Conservation (phyloP, 192 early-diverging fungal genomes). For the Coemansia sp. region DNA sequence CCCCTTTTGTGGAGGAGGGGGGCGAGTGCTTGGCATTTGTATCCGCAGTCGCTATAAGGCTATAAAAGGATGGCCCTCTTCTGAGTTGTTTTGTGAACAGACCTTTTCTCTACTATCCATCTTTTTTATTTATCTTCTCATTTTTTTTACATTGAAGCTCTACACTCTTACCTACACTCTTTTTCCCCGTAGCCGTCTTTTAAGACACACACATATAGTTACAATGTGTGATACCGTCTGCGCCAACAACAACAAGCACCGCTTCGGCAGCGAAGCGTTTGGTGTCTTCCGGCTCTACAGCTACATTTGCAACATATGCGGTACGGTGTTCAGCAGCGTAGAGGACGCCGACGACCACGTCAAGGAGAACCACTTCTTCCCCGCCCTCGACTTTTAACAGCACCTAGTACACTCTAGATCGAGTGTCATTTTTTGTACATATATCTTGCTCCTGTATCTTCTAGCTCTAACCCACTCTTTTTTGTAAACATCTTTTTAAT, state of each 20-base stretch:
- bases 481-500: conserved; percentile 4
- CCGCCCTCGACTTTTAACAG: conserved; percentile 33
- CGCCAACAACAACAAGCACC: conserved; percentile 16
- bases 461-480: not conserved
- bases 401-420: not conserved
- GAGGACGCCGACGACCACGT: conserved; percentile 42
- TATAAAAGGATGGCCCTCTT: conserved; percentile 4
- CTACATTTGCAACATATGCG: conserved; percentile 49
- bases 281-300: conserved; percentile 32
- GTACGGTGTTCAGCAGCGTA: conserved; percentile 25
- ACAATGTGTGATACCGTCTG: conserved; percentile 23
- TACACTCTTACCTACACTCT: not conserved
- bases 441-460: conserved; percentile 4
- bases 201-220: not conserved
- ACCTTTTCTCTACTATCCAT: not conserved
- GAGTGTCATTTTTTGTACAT: not conserved
- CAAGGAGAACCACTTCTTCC: conserved; percentile 50
- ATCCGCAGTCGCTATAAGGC: conserved; percentile 3
- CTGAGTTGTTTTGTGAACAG: not conserved
- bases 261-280: conserved; percentile 16
- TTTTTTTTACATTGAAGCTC: not conserved
- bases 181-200: not conserved
- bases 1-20: not conserved
- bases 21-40: not conserved
- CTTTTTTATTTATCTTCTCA: not conserved